A percentile compares a stretch with the other conserved stretches of the same genome.
These are phyloP conservation scores for Cyberlindnera xylosilytica DNA, from an alignment of 805 yeast genomes.

Conservation along the genomic window DNA sequence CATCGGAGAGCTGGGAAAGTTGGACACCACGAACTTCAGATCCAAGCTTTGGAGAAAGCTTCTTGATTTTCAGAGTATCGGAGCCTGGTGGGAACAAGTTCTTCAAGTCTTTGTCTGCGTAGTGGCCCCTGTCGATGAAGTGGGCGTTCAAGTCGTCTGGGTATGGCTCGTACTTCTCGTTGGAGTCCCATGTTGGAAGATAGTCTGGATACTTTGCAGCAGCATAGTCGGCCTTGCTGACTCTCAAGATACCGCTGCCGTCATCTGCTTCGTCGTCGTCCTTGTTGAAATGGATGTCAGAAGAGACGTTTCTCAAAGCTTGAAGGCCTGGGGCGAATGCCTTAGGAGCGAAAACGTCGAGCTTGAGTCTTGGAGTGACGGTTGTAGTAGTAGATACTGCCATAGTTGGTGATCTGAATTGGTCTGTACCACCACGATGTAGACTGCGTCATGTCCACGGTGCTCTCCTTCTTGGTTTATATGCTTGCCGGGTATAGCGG, in stretches of 20 bases:
- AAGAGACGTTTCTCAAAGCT: slow-evolving; percentile 16
- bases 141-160: slow-evolving; percentile 46
- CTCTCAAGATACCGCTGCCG: slow-evolving; percentile 43
- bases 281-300: slow-evolving; percentile 45
- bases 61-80: slow-evolving; percentile 21
- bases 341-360: background rate
- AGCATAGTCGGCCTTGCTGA: slow-evolving; percentile 39
- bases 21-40: slow-evolving; percentile 60
- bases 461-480: no score
- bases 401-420: no score
- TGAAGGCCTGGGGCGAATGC: background rate
- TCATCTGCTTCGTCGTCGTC: slow-evolving; percentile 44
- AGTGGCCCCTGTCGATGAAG: slow-evolving; percentile 51
- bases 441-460: no score
- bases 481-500: no score
- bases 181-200: slow-evolving; percentile 67
- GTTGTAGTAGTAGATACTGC: background rate
- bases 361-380: slow-evolving; percentile 1
- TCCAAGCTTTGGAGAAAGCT: slow-evolving; percentile 70
- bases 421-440: no score
- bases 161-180: slow-evolving; percentile 48
- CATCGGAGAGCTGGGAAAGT: slow-evolving; percentile 47
- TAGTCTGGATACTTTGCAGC: slow-evolving; percentile 46
- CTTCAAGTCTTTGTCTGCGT: slow-evolving; percentile 54
- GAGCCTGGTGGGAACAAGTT: slow-evolving; percentile 44